Base-by-base conservation (phyloP, 495 filamentous ascomycete genomes). In the Rhypophila decipiens region DNA sequence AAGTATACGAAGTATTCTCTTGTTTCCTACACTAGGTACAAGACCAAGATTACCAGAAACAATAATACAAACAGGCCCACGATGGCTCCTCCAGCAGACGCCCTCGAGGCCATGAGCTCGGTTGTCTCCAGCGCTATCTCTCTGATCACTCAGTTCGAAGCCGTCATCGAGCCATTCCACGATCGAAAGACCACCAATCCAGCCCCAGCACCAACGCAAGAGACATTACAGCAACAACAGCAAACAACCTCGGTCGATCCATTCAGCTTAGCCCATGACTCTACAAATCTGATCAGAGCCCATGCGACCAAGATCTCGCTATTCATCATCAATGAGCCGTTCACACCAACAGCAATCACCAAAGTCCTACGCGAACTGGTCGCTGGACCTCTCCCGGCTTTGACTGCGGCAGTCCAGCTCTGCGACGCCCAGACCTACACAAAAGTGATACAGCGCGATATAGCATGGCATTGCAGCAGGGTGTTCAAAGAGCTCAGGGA, bases 251-350 rank as follows among this genome's bases (percentile, higher is more conserved):
- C 61, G 0, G 37, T 71, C 35, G 68, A 73, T 42, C 87, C 56
- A 50, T 72, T 62, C 19, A 55, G 65, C 22, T 70, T 90, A 44
- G 79, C 90, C 17, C 73, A 76, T 52, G 78, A 83, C 54, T 74
- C 82, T 1, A 74, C 85, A 1, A 72, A 69, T 19, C 70, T 88
- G 3, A 78, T 96, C 38, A 81, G 76, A 57, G 85, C 90, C 0
- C 88, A 95, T 56, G 78, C 82, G 5, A 96, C 90, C 24, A 94
- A 93, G 42, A 75, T 96, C 20, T 88, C 86, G 0, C 80, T 96
- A 13, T 76, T 96, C 2, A 76, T 90, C 2, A 86, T 94, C 55
- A 93, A 83, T 46, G 76, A 83, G 13, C 90, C 90, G 0, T 93
- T 94, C 63, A 89, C 89, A 0, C 79, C 84, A 4, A 78, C 85